These are phyloP conservation scores for Phytophthora hybrid DNA, from an alignment of 352 stramenopile genomes.

Conservation along the genomic window DNA sequence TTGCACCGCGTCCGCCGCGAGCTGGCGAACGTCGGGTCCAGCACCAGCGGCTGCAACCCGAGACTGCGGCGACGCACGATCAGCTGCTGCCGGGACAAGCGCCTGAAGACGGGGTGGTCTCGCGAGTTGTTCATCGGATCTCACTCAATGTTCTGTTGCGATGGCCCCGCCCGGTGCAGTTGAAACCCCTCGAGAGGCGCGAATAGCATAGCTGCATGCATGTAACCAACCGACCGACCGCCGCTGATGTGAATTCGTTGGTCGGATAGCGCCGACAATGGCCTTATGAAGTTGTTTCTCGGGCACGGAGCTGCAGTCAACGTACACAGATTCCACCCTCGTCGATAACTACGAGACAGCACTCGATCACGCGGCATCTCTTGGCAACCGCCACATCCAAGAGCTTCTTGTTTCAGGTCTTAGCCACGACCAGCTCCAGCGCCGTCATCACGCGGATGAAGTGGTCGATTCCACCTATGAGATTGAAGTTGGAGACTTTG, in stretches of 20 bases:
- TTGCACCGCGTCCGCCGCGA: conserved; percentile 46
- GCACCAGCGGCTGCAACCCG: conserved; percentile 56
- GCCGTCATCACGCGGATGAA: neutral
- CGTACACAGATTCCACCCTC: neutral
- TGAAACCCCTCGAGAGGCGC: neutral
- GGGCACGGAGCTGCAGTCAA: neutral
- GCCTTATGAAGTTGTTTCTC: neutral
- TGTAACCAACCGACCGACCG: neutral
- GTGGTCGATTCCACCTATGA: neutral
- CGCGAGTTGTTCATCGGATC: conserved; percentile 32
- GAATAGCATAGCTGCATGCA: neutral
- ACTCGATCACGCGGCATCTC: neutral
- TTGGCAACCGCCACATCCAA: neutral
- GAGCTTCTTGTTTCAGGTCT: neutral
- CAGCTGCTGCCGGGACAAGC: conserved; percentile 58
- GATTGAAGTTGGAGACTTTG: neutral
- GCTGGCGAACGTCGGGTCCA: conserved; percentile 28
- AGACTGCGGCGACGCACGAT: conserved; percentile 57
- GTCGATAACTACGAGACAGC: neutral
- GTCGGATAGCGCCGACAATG: neutral
- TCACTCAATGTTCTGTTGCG: neutral
- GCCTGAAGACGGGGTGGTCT: conserved; percentile 69
- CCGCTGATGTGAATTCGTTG: neutral
- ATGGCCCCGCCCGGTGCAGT: neutral
- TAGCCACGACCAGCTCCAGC: neutral